Base-by-base conservation (phyloP, 345 rosid species). In the Tarenaya hassleriana region DNA sequence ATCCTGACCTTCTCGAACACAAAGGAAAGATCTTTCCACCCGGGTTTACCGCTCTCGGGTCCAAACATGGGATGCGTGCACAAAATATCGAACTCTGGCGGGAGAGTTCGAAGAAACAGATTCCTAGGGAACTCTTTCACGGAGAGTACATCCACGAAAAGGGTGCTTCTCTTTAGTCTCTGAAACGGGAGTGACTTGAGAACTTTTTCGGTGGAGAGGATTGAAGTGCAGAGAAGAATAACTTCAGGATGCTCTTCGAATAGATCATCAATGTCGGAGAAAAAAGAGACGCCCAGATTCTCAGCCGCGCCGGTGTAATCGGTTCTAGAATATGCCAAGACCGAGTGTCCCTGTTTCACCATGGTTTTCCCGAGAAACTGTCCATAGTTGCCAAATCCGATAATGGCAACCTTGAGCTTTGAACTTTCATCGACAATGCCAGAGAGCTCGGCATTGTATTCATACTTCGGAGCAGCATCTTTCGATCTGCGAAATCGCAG, bases 31-130 rank as follows among this genome's bases (percentile, higher is more conserved):
- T 50, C 52, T 7, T 44, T 45, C 92, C 95, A 88, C n/a, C 88
- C 88, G 19, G 80, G 71, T 67, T 73, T 84, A 48, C 88, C 95
- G 47, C 92, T 88, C 67, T 82, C 92, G 0, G 87, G 97, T 27
- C 92, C 95, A 55, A 85, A 86, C 97, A 82, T 86, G 8, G 97
- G 92, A 47, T 82, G 92, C 0, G 95, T 71, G 62, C 97, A 88
- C 34, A 86, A 73, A 64, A 83, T 69, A 68, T 86, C 89, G 39
- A 85, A 85, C 39, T 74, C 75, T 13, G 63, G 56, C 16, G 88
- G 84, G 63, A 78, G 64, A 56, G 57, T 34, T 48, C 68, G 76
- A 50, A 85, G 68, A 61, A 85, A 77, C 50, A 76, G 51, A 41
- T 58, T 74, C 72, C 63, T 77, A 1, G 97, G 88, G 52, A 85